A percentile compares a stretch with the other conserved stretches of the same genome.
These are phyloP conservation scores for Didymella glomerata DNA, from an alignment of 2,329 filamentous ascomycete species.

Conservation along the genomic window DNA sequence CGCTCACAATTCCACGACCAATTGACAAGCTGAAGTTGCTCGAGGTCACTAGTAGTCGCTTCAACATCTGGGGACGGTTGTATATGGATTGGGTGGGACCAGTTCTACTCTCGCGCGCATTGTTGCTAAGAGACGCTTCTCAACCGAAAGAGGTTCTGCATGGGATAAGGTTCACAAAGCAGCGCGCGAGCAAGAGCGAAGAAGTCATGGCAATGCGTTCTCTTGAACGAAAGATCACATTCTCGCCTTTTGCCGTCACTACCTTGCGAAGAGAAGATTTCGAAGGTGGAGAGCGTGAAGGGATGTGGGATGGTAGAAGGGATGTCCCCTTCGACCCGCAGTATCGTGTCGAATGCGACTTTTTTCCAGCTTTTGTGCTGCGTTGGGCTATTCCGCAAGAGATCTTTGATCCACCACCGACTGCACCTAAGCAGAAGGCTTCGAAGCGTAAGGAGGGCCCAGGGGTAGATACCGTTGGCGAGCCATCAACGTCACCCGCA, in stretches of 20 bases:
- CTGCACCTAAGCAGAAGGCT: conserved; percentile 19
- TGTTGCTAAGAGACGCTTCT: conserved; percentile 21
- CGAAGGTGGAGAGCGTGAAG: conserved; percentile 38
- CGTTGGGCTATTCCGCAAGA: conserved; percentile 39
- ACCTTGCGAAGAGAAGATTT: conserved; percentile 39
- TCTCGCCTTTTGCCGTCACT: conserved; percentile 47
- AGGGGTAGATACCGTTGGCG: conserved; percentile 1
- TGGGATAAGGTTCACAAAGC: conserved; percentile 44
- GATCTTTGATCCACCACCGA: conserved; percentile 29
- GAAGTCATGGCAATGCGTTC: conserved; percentile 18
- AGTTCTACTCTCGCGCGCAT: conserved; percentile 45
- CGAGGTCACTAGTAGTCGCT: conserved; percentile 42
- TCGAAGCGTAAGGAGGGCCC: conserved; percentile 25
- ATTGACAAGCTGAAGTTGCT: conserved; percentile 50
- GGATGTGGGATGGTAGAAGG: conserved; percentile 30
- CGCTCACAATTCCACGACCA: conserved; percentile 38
- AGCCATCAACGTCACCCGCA: background rate
- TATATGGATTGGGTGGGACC: conserved; percentile 53
- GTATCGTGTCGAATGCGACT: conserved; percentile 47
- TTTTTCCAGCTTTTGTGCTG: conserved; percentile 47
- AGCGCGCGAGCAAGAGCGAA: conserved; percentile 31
- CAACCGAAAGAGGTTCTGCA: conserved; percentile 32
- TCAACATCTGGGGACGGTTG: conserved; percentile 51
- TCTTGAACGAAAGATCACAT: conserved; percentile 48
- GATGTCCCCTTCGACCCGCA: conserved; percentile 42